Evolutionary conservation across 176 grass and related monocot species (phyloP), one percentile per base, ranked within the genome.

Genomic region (Microstegium vimineum): DNA sequence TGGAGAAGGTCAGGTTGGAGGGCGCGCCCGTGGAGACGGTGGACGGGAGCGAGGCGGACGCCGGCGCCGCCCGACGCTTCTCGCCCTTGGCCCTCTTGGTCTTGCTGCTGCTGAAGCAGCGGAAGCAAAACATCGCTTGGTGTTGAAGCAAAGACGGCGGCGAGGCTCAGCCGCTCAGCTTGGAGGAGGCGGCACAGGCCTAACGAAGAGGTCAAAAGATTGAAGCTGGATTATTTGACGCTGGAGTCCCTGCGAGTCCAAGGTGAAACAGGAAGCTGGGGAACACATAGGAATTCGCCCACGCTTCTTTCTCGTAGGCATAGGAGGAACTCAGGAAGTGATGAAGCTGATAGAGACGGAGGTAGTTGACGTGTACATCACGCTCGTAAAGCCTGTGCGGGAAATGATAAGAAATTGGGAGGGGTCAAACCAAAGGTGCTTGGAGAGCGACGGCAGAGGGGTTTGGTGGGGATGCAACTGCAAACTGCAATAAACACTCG

Each of bases 341-440:
- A 42, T 12, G 56, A 62, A 77, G 51, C 7, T 18, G 18, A 54
- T n/a, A 49, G 15, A 4, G 71, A 45, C 34, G 62, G 68, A 30
- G 15, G 77, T 27, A 4, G 38, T 17, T n/a, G 42, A 43, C 60
- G 75, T 2, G 13, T 38, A 2, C 13, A 60, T 86, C 37, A 5
- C 77, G 25, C 35, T 18, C 69, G 33, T 23, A n/a, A 31, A 74
- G 59, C 40, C 8, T 63, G 20, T 41, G 14, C 28, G 1, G 40
- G 70, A 46, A 80, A 63, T 42, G 10, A 26, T 51, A 62, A 45
- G 30, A 27, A 80, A 78, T 35, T 10, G n/a, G 22, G 11, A n/a
- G n/a, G 5, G 76, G 85, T 91, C 81, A 91, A 91, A 87, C 13
- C 22, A 25, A 76, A 76, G 68, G 70, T 41, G 42, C 89, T 74